A percentile compares a stretch with the other conserved stretches of the same genome.
These are phyloP conservation scores for Coemansia sp. DNA, from an alignment of 192 early-diverging fungal species.

Conservation along the genomic window DNA sequence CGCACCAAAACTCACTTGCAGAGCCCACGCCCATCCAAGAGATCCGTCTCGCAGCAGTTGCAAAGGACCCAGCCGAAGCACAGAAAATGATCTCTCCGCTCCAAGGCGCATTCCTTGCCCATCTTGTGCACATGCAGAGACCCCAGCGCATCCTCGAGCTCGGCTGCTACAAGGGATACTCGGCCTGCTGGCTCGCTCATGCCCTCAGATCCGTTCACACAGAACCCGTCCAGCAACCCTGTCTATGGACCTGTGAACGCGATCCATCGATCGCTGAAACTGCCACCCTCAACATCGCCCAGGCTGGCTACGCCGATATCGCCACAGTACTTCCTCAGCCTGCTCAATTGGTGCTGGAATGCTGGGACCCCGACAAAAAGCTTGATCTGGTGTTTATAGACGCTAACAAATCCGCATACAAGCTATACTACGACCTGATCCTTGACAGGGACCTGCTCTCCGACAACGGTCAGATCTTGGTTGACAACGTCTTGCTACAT, in stretches of 20 bases:
- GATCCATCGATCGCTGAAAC: constrained; percentile 44
- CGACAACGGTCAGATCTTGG: constrained; percentile 61
- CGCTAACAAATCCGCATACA: constrained; percentile 70
- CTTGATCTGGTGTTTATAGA: constrained; percentile 69
- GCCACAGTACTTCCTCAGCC: constrained; percentile 17
- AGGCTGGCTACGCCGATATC: constrained; percentile 19
- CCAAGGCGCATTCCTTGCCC: constrained; percentile 42
- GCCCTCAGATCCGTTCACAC: constrained; percentile 29
- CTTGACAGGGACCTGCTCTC: constrained; percentile 60
- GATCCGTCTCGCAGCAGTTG: constrained; percentile 19
- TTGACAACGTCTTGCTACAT: constrained; percentile 64
- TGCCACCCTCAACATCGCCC: constrained; percentile 19
- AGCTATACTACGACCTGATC: constrained; percentile 63
- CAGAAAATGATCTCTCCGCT: constrained; percentile 51
- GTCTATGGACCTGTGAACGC: constrained; percentile 42
- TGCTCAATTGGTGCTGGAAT: constrained; percentile 19
- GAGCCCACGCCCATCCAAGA: constrained; percentile 21
- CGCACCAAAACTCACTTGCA: constrained; percentile 10
- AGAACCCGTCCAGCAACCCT: background rate
- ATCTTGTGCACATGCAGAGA: constrained; percentile 23
- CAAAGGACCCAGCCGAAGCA: constrained; percentile 14
- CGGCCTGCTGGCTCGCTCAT: constrained; percentile 66
- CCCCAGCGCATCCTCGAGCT: constrained; percentile 62
- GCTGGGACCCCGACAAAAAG: constrained; percentile 38
- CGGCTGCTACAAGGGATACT: constrained; percentile 70